Conservation (phyloP, 305 asterid species). For the Stenogyne calaminthoides region DNA sequence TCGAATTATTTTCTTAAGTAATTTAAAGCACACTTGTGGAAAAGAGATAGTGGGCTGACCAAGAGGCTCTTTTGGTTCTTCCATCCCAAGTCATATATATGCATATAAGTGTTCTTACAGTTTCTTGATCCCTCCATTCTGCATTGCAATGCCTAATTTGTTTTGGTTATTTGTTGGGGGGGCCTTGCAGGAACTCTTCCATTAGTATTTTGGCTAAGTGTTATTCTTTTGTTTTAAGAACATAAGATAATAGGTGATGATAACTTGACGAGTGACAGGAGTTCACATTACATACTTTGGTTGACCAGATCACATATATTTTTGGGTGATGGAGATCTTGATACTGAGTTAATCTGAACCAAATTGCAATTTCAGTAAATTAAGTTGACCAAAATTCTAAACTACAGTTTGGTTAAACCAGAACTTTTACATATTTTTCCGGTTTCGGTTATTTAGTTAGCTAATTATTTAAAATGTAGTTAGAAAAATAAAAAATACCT, state of each 20-base stretch:
- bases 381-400: no score
- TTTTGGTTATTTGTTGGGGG: no score
- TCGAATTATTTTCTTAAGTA: background rate
- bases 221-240: background rate
- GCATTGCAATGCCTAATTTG: background rate
- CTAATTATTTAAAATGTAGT: no score
- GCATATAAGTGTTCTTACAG: background rate
- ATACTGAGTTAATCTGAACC: background rate
- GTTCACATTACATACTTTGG: background rate
- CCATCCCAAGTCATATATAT: background rate
- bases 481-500: no score
- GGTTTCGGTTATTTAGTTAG: background rate
- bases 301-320: background rate
- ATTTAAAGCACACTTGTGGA: background rate
- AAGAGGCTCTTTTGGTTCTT: background rate
- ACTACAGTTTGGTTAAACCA: background rate
- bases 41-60: background rate
- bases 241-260: background rate
- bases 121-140: background rate
- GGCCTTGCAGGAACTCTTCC: background rate
- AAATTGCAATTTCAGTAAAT: background rate
- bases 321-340: background rate
- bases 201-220: background rate
- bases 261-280: background rate
- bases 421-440: background rate